Evolutionary conservation across 148 eudicot genomes (phyloP).

Genomic region (Oxyria digyna): DNA sequence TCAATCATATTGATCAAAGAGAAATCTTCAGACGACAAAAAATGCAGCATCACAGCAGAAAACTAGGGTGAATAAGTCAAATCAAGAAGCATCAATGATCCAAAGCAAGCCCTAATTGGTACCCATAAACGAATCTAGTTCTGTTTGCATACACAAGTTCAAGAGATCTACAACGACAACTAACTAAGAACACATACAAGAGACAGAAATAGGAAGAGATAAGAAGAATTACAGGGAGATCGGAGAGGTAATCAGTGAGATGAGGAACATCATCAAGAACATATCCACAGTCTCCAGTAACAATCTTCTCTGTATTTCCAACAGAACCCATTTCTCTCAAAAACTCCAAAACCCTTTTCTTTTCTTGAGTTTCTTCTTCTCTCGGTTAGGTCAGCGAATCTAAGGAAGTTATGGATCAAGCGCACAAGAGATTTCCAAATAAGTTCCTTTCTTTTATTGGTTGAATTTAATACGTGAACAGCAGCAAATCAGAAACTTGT

Average conservation of each 20-base stretch:
- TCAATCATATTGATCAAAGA: background rate
- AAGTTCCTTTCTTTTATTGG: background rate
- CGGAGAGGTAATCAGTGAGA: constrained; percentile 8
- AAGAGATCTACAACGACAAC: background rate
- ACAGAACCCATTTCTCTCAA: background rate
- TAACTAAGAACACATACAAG: background rate
- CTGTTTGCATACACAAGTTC: background rate
- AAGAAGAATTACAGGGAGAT: constrained; percentile 6
- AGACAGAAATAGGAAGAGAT: background rate
- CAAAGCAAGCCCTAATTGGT: background rate
- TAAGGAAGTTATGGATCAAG: background rate
- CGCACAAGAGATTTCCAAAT: background rate
- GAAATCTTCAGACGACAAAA: background rate
- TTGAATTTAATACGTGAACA: background rate
- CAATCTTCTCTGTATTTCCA: constrained; percentile 1
- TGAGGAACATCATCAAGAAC: constrained; percentile 10
- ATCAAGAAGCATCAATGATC: background rate
- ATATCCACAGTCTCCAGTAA: constrained; percentile 3
- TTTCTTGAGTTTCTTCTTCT: background rate
- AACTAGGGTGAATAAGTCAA: background rate
- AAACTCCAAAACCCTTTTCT: background rate
- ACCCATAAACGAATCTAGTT: background rate
- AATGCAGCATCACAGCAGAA: constrained; percentile 1
- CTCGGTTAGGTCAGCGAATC: background rate
- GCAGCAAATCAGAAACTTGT: background rate